These are phyloP conservation scores for Poa pratensis DNA, from an alignment of 176 grass and related monocot genomes.

Conservation along the genomic window DNA sequence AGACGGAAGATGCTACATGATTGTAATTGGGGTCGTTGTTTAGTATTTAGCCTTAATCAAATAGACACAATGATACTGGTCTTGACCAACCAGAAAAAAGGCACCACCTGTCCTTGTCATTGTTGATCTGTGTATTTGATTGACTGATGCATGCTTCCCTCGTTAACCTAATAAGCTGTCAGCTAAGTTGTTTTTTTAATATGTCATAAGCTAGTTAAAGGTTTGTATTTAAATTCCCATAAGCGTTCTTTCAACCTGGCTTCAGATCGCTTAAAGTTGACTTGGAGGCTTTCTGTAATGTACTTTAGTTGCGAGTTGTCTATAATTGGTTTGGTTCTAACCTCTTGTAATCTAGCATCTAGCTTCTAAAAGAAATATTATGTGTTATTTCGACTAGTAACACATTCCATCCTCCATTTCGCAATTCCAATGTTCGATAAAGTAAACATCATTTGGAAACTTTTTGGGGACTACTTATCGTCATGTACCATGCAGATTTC, in stretches of 20 bases:
- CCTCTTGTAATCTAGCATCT: not conserved
- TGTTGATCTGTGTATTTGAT: constrained; percentile 26
- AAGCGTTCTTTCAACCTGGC: not conserved
- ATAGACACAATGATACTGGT: not conserved
- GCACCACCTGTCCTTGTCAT: constrained; percentile 32
- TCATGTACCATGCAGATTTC: constrained; percentile 1
- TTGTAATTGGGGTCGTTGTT: not conserved
- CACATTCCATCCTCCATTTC: not conserved
- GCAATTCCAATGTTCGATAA: not conserved
- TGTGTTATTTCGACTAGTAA: not conserved
- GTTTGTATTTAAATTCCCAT: not conserved
- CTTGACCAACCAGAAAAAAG: constrained; percentile 7
- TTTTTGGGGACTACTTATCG: not conserved
- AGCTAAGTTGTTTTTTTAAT: not conserved
- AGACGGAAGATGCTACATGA: not conserved
- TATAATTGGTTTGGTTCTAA: not conserved
- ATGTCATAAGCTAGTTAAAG: not conserved
- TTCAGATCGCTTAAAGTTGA: constrained; percentile 2
- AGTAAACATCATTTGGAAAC: constrained; percentile 1
- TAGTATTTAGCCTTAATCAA: constrained; percentile 8
- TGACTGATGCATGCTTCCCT: not conserved
- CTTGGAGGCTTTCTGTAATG: not conserved
- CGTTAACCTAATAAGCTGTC: not conserved
- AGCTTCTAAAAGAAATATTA: not conserved
- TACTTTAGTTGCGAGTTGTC: not conserved